Evolutionary conservation across 2,329 filamentous ascomycete species (phyloP).

Genomic region (Thermoascus crustaceus): DNA sequence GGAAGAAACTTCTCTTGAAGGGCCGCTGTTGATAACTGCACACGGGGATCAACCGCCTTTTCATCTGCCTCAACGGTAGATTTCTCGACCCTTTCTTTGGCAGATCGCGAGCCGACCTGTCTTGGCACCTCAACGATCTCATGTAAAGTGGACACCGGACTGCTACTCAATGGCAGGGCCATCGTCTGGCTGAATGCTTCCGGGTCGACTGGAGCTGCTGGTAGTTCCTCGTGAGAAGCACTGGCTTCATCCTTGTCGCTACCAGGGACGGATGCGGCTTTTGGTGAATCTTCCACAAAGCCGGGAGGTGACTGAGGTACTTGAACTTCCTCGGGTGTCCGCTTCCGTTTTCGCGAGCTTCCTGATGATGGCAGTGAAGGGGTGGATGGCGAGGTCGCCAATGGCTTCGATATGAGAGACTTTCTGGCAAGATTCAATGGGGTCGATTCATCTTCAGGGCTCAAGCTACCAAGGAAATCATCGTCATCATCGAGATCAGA

Average conservation of each 20-base stretch:
- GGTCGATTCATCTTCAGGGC: slow-evolving; percentile 39
- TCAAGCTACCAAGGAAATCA: slow-evolving; percentile 36
- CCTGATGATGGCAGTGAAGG: slow-evolving; percentile 19
- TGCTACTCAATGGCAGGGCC: slow-evolving; percentile 32
- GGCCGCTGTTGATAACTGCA: slow-evolving; percentile 25
- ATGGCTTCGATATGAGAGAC: slow-evolving; percentile 17
- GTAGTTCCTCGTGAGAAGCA: slow-evolving; percentile 6
- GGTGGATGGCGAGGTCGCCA: slow-evolving; percentile 16
- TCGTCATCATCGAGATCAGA: slow-evolving; percentile 29
- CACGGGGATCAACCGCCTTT: slow-evolving; percentile 5
- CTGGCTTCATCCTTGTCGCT: slow-evolving; percentile 3
- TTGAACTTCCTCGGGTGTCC: slow-evolving; percentile 18
- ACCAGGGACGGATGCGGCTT: slow-evolving; percentile 9
- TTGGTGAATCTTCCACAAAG: slow-evolving; percentile 14
- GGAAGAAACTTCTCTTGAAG: slow-evolving; percentile 30
- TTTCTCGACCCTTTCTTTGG: slow-evolving; percentile 1
- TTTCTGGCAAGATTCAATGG: slow-evolving; percentile 31
- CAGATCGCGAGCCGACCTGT: slow-evolving; percentile 1
- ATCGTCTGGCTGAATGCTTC: slow-evolving; percentile 28
- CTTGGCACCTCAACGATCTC: slow-evolving; percentile 3
- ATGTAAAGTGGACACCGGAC: slow-evolving; percentile 10
- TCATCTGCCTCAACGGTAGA: too few species aligned
- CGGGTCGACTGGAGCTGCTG: slow-evolving; percentile 10
- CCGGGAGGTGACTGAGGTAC: slow-evolving; percentile 19
- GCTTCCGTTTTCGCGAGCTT: slow-evolving; percentile 32